A percentile compares a stretch with the other conserved stretches of the same genome.
Evolutionary conservation across 1,139 yeast species (phyloP).

Genomic region (Geotrichum bryndzae): DNA sequence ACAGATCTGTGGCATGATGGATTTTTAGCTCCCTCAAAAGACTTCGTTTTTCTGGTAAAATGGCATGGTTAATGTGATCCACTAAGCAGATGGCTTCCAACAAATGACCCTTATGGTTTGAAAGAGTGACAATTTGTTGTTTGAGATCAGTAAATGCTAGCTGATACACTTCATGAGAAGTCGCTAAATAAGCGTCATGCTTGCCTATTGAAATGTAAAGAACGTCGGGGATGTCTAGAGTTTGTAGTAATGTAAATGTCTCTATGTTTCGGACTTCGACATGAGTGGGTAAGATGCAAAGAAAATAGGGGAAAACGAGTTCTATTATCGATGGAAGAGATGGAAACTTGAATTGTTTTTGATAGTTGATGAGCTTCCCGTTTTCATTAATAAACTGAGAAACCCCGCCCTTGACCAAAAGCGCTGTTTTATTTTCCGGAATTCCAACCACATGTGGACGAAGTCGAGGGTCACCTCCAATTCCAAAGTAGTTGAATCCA

Average conservation of each 20-base stretch:
- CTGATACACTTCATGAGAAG: conserved; percentile 27
- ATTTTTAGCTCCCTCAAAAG: conserved; percentile 44
- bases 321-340: conserved; percentile 29
- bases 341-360: conserved; percentile 23
- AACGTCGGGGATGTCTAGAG: conserved; percentile 25
- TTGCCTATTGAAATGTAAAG: conserved; percentile 22
- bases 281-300: conserved; percentile 25
- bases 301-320: conserved; percentile 32
- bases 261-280: conserved; percentile 33
- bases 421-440: conserved; percentile 20
- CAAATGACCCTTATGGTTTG: conserved; percentile 22
- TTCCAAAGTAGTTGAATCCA: conserved; percentile 25
- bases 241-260: conserved; percentile 29
- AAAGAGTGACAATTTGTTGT: conserved; percentile 32
- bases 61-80: conserved; percentile 33
- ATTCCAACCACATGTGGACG: conserved; percentile 21
- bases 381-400: conserved; percentile 23
- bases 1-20: conserved; percentile 37
- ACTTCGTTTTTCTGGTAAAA: conserved; percentile 33
- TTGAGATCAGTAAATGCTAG: conserved; percentile 29
- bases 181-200: conserved; percentile 25
- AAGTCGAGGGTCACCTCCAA: conserved; percentile 21
- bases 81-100: conserved; percentile 44
- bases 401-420: conserved; percentile 27
- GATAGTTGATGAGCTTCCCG: conserved; percentile 22